Percentiles rank a stretch among this genome's conserved stretches.
phyloP scores from a whole-genome alignment of 768 basidiomycete species.

The Amanita rubescens region DNA sequence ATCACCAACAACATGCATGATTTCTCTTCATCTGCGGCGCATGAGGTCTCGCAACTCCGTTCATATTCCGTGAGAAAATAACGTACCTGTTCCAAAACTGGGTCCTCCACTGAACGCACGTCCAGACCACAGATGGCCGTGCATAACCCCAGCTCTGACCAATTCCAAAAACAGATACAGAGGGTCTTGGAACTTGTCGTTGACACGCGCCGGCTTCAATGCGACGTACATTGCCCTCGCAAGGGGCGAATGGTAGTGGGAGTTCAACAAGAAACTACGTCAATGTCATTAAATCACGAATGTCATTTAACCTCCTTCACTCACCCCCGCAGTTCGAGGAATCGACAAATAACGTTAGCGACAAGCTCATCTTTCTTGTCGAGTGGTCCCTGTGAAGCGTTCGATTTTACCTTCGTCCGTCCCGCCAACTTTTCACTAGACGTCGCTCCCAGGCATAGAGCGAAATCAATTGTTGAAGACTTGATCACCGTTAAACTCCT shows the following conservation, averaged over 20 bases:
- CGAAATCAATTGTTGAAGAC: slow-evolving; percentile 98
- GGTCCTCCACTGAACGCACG: slow-evolving; percentile 91
- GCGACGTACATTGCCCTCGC: slow-evolving; percentile 89
- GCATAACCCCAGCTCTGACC: slow-evolving; percentile 93
- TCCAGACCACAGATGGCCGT: slow-evolving; percentile 85
- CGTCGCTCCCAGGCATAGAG: slow-evolving; percentile 89
- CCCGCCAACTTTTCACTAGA: slow-evolving; percentile 69
- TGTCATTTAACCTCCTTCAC: slow-evolving; percentile 20
- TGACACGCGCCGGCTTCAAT: slow-evolving; percentile 69
- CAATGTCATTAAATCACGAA: neutral
- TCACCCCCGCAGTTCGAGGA: slow-evolving; percentile 92
- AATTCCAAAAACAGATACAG: slow-evolving; percentile 93
- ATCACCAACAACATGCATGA: slow-evolving; percentile 93
- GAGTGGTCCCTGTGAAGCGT: slow-evolving; percentile 38
- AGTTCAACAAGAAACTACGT: slow-evolving; percentile 76
- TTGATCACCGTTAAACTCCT: slow-evolving; percentile 20
- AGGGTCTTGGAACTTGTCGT: slow-evolving; percentile 98
- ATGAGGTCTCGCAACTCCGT: neutral
- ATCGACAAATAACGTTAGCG: slow-evolving; percentile 97
- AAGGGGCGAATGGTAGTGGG: slow-evolving; percentile 83
- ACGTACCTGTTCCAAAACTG: slow-evolving; percentile 83
- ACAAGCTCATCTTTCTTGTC: slow-evolving; percentile 99
- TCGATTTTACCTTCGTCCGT: slow-evolving; percentile 71
- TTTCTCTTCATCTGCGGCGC: slow-evolving; percentile 77
- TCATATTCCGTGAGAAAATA: neutral